phyloP scores from a whole-genome alignment of 306 rosid genomes.

The Rosa multiflora region DNA sequence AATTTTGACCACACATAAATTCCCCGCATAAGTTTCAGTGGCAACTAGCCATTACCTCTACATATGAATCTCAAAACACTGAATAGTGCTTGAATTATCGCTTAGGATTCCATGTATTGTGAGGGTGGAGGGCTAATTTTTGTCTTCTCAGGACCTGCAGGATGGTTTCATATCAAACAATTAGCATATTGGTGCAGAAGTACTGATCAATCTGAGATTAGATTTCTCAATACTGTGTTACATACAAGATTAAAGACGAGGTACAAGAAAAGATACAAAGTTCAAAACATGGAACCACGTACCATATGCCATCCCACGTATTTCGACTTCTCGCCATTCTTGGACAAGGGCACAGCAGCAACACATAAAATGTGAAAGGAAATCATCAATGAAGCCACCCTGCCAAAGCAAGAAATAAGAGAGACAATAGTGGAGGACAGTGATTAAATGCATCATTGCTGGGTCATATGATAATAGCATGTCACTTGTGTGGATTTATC shows the following conservation, averaged over 20 bases:
- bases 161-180: conserved; percentile 25
- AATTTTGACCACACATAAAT: conserved; percentile 25
- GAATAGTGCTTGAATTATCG: conserved; percentile 21
- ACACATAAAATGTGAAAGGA: conserved; percentile 94
- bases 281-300: conserved; percentile 25
- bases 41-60: conserved; percentile 35
- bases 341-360: conserved; percentile 99
- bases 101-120: conserved; percentile 85
- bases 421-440: conserved; percentile 1
- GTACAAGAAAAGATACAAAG: background rate
- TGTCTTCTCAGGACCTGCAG: conserved; percentile 82
- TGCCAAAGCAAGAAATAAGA: conserved; percentile 32
- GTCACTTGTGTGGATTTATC: background rate
- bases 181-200: background rate
- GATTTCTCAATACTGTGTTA: background rate
- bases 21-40: conserved; percentile 29
- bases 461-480: background rate
- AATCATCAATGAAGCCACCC: conserved; percentile 93
- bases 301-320: conserved; percentile 74
- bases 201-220: background rate
- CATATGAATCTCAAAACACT: conserved; percentile 28
- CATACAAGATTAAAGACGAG: background rate
- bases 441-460: background rate
- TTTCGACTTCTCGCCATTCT: conserved; percentile 99
- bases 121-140: conserved; percentile 83